Evolutionary conservation across 768 basidiomycete species (phyloP).

Genomic region (Auricularia sp.): DNA sequence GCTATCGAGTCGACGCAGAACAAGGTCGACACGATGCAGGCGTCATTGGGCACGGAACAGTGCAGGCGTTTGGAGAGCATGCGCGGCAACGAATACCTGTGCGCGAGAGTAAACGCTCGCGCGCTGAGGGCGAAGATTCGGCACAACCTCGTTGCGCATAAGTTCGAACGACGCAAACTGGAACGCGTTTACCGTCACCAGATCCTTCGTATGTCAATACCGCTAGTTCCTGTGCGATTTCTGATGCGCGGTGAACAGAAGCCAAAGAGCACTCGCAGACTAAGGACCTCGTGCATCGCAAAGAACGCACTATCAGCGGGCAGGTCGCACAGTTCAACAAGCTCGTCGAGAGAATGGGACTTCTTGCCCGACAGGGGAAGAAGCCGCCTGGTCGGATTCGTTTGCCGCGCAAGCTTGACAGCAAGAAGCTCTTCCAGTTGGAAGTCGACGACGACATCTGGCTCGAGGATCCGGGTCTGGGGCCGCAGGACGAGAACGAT

Average conservation of each 20-base stretch:
- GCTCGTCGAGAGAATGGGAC: background rate
- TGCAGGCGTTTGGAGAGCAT: background rate
- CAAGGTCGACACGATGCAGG: background rate
- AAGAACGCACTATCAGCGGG: background rate
- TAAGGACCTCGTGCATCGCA: background rate
- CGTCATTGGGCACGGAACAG: background rate
- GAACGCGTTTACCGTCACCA: background rate
- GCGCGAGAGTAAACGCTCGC: background rate
- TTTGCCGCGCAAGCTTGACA: background rate
- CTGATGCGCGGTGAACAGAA: background rate
- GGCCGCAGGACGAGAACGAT: background rate
- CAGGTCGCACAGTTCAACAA: background rate
- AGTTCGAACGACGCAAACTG: background rate
- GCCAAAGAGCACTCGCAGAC: too few species aligned
- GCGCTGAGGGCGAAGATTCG: background rate
- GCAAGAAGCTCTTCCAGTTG: background rate
- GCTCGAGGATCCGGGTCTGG: conserved; percentile 1
- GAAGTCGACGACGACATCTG: background rate
- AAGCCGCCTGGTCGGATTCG: background rate
- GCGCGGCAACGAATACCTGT: background rate
- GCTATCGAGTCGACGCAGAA: background rate
- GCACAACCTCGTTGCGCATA: background rate
- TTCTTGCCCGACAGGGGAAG: background rate
- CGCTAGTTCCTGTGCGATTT: too few species aligned
- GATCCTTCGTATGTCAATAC: background rate